Conservation (phyloP, 176 grass and related monocot species). For the Otatea glauca region DNA sequence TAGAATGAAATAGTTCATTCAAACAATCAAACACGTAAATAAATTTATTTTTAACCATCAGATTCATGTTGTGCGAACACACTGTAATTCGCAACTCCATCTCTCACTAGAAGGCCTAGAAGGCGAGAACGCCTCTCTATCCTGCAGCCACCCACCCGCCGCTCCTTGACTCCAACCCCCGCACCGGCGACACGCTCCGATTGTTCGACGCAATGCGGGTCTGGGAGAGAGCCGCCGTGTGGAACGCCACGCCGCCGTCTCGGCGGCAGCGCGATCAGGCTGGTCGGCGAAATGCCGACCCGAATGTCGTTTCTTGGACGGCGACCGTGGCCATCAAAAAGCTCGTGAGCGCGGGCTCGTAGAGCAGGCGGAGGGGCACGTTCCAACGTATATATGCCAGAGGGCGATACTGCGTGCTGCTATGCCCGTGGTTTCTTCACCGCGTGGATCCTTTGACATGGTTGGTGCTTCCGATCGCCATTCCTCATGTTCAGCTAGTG, state of each 20-base stretch:
- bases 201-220: too few relatives aligned
- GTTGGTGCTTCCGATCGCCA: not conserved
- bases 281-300: conserved; percentile 33
- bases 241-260: not conserved
- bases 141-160: too few relatives aligned
- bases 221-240: not conserved
- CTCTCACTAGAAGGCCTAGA: too few relatives aligned
- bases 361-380: not conserved
- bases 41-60: too few relatives aligned
- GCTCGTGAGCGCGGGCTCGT: not conserved
- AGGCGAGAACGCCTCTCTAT: too few relatives aligned
- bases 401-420: not conserved
- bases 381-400: not conserved
- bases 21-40: too few relatives aligned
- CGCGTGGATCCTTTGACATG: not conserved
- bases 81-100: too few relatives aligned
- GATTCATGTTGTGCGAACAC: too few relatives aligned
- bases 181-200: too few relatives aligned
- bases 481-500: not conserved
- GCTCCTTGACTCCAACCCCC: not conserved
- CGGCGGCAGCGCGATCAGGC: not conserved
- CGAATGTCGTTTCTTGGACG: not conserved
- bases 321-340: not conserved
- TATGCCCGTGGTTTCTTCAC: not conserved
- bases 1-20: too few relatives aligned